Evolutionary conservation across 371 early-diverging fungal genomes (phyloP), one percentile per base, ranked within the genome.

Genomic region (Mucor saturninus): DNA sequence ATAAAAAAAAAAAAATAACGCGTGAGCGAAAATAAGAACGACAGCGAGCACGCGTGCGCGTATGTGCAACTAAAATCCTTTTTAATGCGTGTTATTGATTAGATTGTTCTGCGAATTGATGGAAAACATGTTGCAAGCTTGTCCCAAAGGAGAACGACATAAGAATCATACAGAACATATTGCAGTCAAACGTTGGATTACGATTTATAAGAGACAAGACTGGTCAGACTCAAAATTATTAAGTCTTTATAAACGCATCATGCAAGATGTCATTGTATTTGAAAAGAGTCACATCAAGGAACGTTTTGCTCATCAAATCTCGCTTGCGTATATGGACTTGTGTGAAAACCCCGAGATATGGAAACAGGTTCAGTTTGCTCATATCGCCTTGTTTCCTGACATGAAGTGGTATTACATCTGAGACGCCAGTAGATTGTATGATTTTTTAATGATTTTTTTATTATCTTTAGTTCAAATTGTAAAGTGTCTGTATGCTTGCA

Each of bases 341-440:
- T 45, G 37, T 26, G 37, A 66, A 4, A 65, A 79, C 31, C 80
- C 84, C 6, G 86, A 83, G 26, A 64, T 75, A 31, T 88, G 89
- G 89, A 87, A 81, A 55, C 77, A 84, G 37, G 61, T 88, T 9
- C 89, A 88, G 54, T 88, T 88, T 67, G 64, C 74, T 43, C 89
- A 88, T 63, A 79, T 88, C n/a, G 67, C 49, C 42, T 75, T 75
- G 46, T 87, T 75, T 67, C 87, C 79, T 55, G 67, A 78, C 57
- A 80, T 67, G 64, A 54, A 61, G 54, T 88, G 89, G 86, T 86
- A 77, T 48, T 60, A 14, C 21, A 21, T 21, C 21, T 21, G 21
- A 1, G 21, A 21, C 21, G 21, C 21, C 21, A 21, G 21, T 21
- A 21, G 21, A 21, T 21, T 21, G 21, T 21, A 21, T 21, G 21